phyloP scores from a whole-genome alignment of 345 rosid genomes.

The Eucalyptus curtisii region DNA sequence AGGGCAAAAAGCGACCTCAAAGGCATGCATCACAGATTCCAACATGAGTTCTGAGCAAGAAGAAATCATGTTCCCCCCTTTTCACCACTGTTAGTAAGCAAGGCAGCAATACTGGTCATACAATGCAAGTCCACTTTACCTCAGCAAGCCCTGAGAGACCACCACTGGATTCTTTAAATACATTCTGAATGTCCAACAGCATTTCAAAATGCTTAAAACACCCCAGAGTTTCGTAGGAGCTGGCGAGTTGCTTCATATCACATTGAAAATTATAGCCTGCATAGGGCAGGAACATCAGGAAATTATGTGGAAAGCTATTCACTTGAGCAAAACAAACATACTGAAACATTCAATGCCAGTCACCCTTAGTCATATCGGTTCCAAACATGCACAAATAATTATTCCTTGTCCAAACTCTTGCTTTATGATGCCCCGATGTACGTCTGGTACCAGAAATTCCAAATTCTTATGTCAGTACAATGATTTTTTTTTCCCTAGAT shows the following conservation, averaged over 20 bases:
- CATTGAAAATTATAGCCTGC: constrained; percentile 87
- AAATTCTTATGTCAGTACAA: background rate
- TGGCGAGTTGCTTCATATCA: constrained; percentile 54
- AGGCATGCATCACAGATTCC: background rate
- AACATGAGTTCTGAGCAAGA: background rate
- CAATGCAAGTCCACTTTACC: constrained; percentile 16
- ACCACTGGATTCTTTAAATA: constrained; percentile 59
- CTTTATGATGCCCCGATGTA: background rate
- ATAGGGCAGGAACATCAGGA: background rate
- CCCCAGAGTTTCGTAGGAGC: constrained; percentile 54
- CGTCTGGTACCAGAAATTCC: background rate
- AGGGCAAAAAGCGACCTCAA: background rate
- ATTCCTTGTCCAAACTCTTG: background rate
- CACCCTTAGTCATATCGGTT: background rate
- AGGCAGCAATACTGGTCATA: background rate
- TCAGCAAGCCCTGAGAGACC: constrained; percentile 81
- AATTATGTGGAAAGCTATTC: background rate
- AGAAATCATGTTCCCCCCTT: background rate
- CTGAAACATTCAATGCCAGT: background rate
- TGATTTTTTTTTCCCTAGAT: background rate
- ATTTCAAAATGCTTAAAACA: constrained; percentile 81
- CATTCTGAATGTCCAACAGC: constrained; percentile 70
- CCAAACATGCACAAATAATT: background rate
- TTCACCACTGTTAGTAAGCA: background rate
- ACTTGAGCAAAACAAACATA: background rate